phyloP scores from a whole-genome alignment of 2,329 filamentous ascomycete genomes.

The Diplodia intermedia region DNA sequence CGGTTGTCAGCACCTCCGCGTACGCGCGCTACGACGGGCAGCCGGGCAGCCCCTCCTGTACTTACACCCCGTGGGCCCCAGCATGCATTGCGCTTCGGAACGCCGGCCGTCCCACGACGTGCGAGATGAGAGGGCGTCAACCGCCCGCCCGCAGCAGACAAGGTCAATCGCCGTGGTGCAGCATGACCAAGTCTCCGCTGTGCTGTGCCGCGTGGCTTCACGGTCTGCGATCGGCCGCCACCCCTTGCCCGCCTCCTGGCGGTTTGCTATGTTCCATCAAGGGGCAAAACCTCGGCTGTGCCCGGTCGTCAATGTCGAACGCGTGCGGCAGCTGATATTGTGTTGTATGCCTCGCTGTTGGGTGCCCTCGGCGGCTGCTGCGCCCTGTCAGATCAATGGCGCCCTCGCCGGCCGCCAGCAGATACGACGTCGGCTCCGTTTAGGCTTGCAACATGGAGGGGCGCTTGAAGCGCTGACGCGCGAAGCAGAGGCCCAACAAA shows the following conservation, averaged over 20 bases:
- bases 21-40: constrained; percentile 7
- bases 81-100: constrained; percentile 14
- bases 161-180: neutral
- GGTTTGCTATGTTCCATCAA: constrained; percentile 9
- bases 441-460: neutral
- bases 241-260: constrained; percentile 1
- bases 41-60: neutral
- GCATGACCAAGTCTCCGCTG: constrained; percentile 4
- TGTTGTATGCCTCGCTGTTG: neutral
- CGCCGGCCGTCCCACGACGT: constrained; percentile 12
- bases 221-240: neutral
- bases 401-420: constrained; percentile 5
- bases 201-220: constrained; percentile 1
- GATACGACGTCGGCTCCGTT: constrained; percentile 1
- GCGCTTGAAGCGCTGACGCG: neutral
- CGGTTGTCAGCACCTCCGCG: constrained; percentile 16
- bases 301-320: constrained; percentile 20
- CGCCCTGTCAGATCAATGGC: constrained; percentile 26
- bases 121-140: constrained; percentile 15
- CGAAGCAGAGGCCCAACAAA: neutral
- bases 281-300: constrained; percentile 22
- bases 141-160: neutral
- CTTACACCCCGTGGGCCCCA: neutral
- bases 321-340: constrained; percentile 11
- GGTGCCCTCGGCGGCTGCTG: constrained; percentile 3